A percentile compares a stretch with the other conserved stretches of the same genome.
Evolutionary conservation across 2,329 filamentous ascomycete species (phyloP).

Genomic region (Fusarium piperis): DNA sequence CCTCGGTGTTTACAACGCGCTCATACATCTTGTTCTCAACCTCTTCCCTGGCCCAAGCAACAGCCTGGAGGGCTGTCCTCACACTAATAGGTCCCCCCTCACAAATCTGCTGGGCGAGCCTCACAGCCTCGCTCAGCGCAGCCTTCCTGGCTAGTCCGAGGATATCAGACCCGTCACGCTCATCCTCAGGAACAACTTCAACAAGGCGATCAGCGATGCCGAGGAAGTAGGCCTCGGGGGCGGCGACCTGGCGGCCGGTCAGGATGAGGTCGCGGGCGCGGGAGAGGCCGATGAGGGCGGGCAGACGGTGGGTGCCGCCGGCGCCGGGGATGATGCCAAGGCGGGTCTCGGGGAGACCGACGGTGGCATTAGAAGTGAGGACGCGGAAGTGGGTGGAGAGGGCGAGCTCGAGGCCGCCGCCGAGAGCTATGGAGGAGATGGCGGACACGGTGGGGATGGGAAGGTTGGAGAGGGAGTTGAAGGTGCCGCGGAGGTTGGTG

Average conservation of each 20-base stretch:
- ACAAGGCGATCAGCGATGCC: conserved; percentile 92
- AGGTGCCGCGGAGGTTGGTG: conserved; percentile 76
- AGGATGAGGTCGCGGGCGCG: conserved; percentile 91
- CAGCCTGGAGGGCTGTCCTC: conserved; percentile 80
- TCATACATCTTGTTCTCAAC: conserved; percentile 91
- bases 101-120: conserved; percentile 85
- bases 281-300: conserved; percentile 78
- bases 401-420: conserved; percentile 92
- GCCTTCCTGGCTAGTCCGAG: conserved; percentile 69
- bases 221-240: conserved; percentile 88
- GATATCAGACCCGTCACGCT: conserved; percentile 53
- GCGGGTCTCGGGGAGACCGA: conserved; percentile 90
- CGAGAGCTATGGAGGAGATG: conserved; percentile 85
- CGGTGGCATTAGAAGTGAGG: conserved; percentile 78
- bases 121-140: conserved; percentile 79
- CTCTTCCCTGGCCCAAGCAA: conserved; percentile 76
- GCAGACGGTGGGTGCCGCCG: conserved; percentile 89
- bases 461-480: conserved; percentile 76
- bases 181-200: conserved; percentile 73
- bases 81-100: conserved; percentile 89
- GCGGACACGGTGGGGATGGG: conserved; percentile 91
- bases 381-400: conserved; percentile 91
- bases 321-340: conserved; percentile 95
- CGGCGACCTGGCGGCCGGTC: conserved; percentile 86
- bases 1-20: conserved; percentile 82